Conservation (phyloP, 345 rosid species). For the Eucalyptus tenuipes region DNA sequence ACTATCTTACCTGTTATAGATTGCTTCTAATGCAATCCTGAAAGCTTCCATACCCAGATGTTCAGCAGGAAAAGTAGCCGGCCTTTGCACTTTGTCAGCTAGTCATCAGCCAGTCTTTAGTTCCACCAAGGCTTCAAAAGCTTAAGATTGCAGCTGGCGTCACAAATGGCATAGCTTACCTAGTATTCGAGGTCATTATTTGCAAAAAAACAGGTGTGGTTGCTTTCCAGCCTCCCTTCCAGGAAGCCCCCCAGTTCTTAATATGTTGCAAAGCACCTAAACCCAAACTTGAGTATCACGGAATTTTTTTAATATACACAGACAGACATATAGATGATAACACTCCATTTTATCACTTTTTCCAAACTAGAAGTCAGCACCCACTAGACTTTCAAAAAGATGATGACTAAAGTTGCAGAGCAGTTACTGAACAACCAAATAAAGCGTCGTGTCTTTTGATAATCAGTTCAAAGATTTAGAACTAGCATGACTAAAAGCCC, state of each 20-base stretch:
- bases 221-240: constrained; percentile 35
- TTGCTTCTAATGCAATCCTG: constrained; percentile 69
- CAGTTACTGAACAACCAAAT: not conserved
- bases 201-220: constrained; percentile 60
- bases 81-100: constrained; percentile 27
- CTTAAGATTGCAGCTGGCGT: not conserved
- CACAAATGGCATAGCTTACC: constrained; percentile 18
- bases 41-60: constrained; percentile 90
- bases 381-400: not conserved
- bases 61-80: constrained; percentile 74
- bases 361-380: not conserved
- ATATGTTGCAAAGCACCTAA: constrained; percentile 74
- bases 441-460: not conserved
- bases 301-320: not conserved
- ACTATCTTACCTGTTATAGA: constrained; percentile 57
- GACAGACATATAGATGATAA: not conserved
- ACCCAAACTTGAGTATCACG: not conserved
- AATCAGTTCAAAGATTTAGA: constrained; percentile 13
- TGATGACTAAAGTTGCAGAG: not conserved
- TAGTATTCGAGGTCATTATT: constrained; percentile 79
- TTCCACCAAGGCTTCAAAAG: not conserved
- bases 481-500: too few relatives aligned
- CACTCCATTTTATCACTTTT: not conserved
- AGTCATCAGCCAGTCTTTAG: not conserved
- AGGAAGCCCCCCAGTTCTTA: constrained; percentile 78